Evolutionary conservation across 208 protist species (phyloP), one percentile per base, ranked within the genome.

Genomic region (Leishmania braziliensis): DNA sequence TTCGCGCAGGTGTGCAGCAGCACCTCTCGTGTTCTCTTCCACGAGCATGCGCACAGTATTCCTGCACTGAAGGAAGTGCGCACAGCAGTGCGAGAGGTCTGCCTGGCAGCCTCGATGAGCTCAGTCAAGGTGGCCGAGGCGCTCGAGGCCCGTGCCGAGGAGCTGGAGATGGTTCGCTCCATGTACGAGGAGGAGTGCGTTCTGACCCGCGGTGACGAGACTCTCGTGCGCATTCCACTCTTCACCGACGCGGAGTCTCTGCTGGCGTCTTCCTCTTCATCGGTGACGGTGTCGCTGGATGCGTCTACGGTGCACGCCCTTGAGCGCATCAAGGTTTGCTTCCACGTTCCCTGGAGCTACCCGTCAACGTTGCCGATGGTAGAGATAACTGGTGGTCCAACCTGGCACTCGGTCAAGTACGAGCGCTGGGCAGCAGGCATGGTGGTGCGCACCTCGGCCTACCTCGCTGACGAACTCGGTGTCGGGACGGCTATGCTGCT

Each of bases 11-110:
- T 85, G 10, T 95, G 92, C 76, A 88, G 88, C 60, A 80, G 86
- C 20, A 63, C 86, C 20, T 88, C 90, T 26, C 85, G 86, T 43
- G n/a, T 92, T 29, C 71, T 94, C 51, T 73, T 86, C 18, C 95
- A 97, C 85, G 92, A 93, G 23, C 95, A 97, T 84, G 93, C 90
- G 29, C 95, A 97, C 87, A 93, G 89, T 81, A 78, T 96, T n/a
- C 92, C 95, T 18, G 84, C 90, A 51, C 82, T 92, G 36, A 85
- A 94, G 77, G 84, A 79, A 62, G 77, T 93, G 53, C 69, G 89
- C 4, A 20, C 16, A 3, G 77, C 86, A 0, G 82, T 96, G 39
- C 79, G 87, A 10, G 78, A 81, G 2, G 90, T 97, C 23, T 88
- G 86, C 33, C 81, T 68, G 69, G 77, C 72, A 5, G 82, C 74